Base-by-base conservation (phyloP, 1,139 yeast species). In the Pichia sp. region DNA sequence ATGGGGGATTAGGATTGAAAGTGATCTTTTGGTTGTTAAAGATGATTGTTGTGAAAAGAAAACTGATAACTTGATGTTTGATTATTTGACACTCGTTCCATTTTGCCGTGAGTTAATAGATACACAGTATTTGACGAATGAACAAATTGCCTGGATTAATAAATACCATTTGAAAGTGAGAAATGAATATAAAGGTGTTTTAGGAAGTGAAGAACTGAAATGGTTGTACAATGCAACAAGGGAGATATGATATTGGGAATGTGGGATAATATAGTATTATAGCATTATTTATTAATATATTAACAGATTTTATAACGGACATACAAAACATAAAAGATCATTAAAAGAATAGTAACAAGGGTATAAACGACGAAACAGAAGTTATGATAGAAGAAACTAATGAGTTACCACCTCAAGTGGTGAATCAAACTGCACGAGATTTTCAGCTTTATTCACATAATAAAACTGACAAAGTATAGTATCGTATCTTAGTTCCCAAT, bases 1-100 rank as follows among this genome's bases (percentile, higher is more conserved):
- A 39, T 74, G 67, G 55, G 83, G 83, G 0, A 68, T 77, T 49
- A 64, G 83, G 51, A 66, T 78, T 35, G 83, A 78, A 58, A 80
- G 77, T 54, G 67, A 78, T 44, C 42, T 65, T n/a, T 72, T 74
- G 53, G 69, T 73, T 27, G 54, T 55, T 47, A 15, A n/a, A 53
- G 69, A 73, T 32, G 36, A 18, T 32, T 9, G 4, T 18, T 2
- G 9, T 32, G 36, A 32, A 32, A 32, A 32, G 11, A 4, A 4
- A 4, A 7, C 7, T n/a, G 9, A 32, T 7, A 18, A 65, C 53
- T 64, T 75, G 39, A 71, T 72, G 4, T 78, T 78, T 58, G 71
- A 68, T 11, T 77, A 77, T 56, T 63, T 76, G 52, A 78, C 82
- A 1, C 67, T 73, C 50, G 79, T 78, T 11, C 83, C 83, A 3